These are phyloP conservation scores for Vaccinium darrowii DNA, from an alignment of 148 eudicot species.

Conservation along the genomic window DNA sequence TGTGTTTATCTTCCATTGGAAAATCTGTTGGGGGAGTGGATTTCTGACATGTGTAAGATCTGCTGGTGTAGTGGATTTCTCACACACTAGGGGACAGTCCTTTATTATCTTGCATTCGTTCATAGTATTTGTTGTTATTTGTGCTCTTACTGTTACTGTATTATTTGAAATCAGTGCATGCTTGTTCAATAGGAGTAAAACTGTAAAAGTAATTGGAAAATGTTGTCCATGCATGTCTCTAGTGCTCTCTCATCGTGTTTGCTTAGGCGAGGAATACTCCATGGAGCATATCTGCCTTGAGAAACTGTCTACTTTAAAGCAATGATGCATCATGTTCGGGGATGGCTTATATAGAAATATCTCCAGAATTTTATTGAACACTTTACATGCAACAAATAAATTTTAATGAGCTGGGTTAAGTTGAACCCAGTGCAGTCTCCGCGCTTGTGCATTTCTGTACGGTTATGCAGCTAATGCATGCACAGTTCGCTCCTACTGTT, in stretches of 20 bases:
- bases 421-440: not conserved
- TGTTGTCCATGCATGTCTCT: not conserved
- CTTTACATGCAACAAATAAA: not conserved
- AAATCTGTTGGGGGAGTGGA: not conserved
- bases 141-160: not conserved
- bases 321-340: not conserved
- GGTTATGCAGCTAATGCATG: not conserved
- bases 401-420: not conserved
- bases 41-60: not conserved
- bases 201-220: not conserved
- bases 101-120: not conserved
- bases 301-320: not conserved
- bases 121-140: not conserved
- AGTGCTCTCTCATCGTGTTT: not conserved
- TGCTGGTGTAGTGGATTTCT: not conserved
- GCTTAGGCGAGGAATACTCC: not conserved
- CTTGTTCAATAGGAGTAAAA: not conserved
- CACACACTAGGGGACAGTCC: not conserved
- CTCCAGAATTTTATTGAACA: not conserved
- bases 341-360: not conserved
- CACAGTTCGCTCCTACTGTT: not conserved
- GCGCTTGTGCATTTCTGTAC: not conserved
- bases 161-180: not conserved
- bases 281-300: not conserved
- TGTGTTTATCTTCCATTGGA: not conserved